These are phyloP conservation scores for Eustoma russellianum DNA, from an alignment of 257 asterid genomes.

Conservation along the genomic window DNA sequence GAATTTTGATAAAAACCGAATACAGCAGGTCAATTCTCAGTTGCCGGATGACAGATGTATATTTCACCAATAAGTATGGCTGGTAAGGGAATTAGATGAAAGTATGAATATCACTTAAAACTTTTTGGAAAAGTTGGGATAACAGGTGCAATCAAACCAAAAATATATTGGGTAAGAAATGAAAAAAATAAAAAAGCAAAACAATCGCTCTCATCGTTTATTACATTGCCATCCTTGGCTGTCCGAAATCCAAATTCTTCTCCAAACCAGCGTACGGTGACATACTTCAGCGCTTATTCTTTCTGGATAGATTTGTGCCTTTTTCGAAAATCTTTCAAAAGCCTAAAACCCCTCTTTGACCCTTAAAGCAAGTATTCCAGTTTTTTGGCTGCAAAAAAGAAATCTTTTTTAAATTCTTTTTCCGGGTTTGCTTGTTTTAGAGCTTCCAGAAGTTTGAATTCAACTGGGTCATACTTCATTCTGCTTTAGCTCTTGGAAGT, in stretches of 20 bases:
- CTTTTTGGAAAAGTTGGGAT: too few relatives aligned
- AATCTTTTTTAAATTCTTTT: constrained; percentile 5
- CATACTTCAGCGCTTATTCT: neutral
- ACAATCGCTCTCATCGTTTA: too few relatives aligned
- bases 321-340: constrained; percentile 7
- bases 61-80: too few relatives aligned
- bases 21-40: too few relatives aligned
- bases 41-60: too few relatives aligned
- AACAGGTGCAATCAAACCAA: too few relatives aligned
- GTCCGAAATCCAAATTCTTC: constrained; percentile 11
- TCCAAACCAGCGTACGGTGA: neutral
- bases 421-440: neutral
- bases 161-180: too few relatives aligned
- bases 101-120: too few relatives aligned
- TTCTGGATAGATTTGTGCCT: constrained; percentile 1
- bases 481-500: constrained; percentile 2
- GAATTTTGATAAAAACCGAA: too few relatives aligned
- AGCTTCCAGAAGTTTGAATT: constrained; percentile 4
- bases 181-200: neutral
- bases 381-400: constrained; percentile 11
- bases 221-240: constrained; percentile 16
- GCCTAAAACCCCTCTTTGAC: constrained; percentile 11
- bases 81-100: too few relatives aligned
- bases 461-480: neutral
- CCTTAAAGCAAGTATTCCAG: constrained; percentile 2